Evolutionary conservation across 202 grass and related monocot genomes (phyloP), one percentile per base, ranked within the genome.

Genomic region (Panicum hallii): DNA sequence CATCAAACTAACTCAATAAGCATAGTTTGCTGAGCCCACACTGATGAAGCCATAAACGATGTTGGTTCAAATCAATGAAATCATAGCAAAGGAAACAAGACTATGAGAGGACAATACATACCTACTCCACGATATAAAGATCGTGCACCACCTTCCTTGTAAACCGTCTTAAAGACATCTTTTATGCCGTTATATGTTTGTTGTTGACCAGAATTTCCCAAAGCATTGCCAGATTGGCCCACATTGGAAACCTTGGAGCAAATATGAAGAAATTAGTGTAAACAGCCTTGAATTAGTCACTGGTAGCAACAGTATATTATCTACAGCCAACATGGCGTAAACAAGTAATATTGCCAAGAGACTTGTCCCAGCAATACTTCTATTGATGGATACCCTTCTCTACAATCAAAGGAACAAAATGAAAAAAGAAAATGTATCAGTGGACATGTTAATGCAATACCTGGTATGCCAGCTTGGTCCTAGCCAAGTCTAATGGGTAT

Each of bases 391-490:
- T 28, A 78, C 44, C 7, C 15, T 83, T 61, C 34, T 61, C 16
- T 52, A 62, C 1, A 22, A 69, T 32, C 34, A 77, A 42, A 32
- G 54, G 44, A 30, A 20, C 4, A 10, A 19, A 80, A 75, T 17
- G 38, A 82, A 56, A 43, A 48, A 9, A 38, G 3, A 38, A 34
- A 53, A 54, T 47, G 54, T 16, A 55, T 86, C 28, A 60, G 3
- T 15, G 62, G 47, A 14, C 9, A 74, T 62, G 62, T 32, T 75
- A 72, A 65, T 69, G 53, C 74, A 83, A 72, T 88, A 94, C 93
- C 90, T 95, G 93, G 67, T 95, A 95, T 55, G 88, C 90, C 61
- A 95, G 86, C 74, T 92, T 95, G 63, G 90, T 92, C 77, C 93
- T 87, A 72, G 83, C 93, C 83, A 95, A 86, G 68, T 95, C 90